Conservation (phyloP, 2,329 filamentous ascomycete genomes). For the Diaporthe sp. region DNA sequence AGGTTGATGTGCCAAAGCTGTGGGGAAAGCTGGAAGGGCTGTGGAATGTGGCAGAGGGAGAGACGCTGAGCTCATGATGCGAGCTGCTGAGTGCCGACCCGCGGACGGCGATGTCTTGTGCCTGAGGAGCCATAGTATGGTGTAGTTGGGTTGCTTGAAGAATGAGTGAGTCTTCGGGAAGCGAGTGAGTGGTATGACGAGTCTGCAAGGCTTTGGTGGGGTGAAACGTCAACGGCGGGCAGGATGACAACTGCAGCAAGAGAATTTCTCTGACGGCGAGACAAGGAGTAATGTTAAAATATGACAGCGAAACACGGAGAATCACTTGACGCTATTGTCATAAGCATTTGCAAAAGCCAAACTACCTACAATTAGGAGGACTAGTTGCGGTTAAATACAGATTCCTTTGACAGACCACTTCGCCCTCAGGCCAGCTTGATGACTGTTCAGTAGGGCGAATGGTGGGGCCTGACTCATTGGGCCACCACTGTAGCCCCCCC, state of each 20-base stretch:
- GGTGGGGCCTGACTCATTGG: conserved; percentile 35
- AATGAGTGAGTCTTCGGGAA: conserved; percentile 20
- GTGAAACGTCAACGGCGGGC: conserved; percentile 16
- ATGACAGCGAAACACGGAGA: conserved; percentile 26
- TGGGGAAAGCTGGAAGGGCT: conserved; percentile 72
- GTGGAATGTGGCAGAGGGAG: conserved; percentile 80
- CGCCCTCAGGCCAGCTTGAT: conserved; percentile 4
- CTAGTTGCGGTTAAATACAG: conserved; percentile 16
- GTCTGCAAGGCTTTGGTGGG: conserved; percentile 30
- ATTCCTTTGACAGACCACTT: conserved; percentile 30
- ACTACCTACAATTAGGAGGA: conserved; percentile 9
- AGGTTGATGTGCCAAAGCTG: conserved; percentile 52
- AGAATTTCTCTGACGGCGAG: conserved; percentile 13
- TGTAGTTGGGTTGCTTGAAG: neutral
- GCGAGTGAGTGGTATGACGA: conserved; percentile 29
- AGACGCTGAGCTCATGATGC: conserved; percentile 72
- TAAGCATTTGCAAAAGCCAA: neutral
- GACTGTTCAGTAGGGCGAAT: conserved; percentile 26
- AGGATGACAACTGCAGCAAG: neutral
- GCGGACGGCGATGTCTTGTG: conserved; percentile 36
- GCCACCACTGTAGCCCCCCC: conserved; percentile 13
- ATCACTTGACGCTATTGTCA: conserved; percentile 11
- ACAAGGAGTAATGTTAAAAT: neutral
- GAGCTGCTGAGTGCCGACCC: conserved; percentile 61
- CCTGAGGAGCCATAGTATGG: conserved; percentile 38